These are phyloP conservation scores for Rhizophagus prolifer DNA, from an alignment of 192 early-diverging fungal species.

Conservation along the genomic window DNA sequence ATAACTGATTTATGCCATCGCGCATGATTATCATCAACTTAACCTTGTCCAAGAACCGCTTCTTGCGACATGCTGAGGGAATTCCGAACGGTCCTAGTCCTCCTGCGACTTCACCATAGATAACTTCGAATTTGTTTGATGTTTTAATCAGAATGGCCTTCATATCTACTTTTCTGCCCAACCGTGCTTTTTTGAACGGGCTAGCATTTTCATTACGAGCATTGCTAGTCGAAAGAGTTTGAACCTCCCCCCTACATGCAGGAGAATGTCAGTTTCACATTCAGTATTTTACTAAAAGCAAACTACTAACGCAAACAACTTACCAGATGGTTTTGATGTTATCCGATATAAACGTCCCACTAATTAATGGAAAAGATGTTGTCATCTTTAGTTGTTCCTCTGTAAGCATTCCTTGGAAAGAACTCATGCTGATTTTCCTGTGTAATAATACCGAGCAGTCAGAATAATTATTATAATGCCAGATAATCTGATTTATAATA, in stretches of 20 bases:
- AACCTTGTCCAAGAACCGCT: constrained; percentile 8
- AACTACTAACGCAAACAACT: not conserved
- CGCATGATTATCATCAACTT: constrained; percentile 13
- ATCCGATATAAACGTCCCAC: not conserved
- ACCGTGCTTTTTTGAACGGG: constrained; percentile 9
- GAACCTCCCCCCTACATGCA: constrained; percentile 8
- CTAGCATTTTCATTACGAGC: constrained; percentile 3
- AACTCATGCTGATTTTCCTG: constrained; percentile 1
- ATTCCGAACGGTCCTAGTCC: not conserved
- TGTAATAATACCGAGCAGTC: not conserved
- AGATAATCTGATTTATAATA: not conserved
- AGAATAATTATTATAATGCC: not conserved
- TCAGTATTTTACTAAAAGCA: too few relatives aligned
- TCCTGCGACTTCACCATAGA: constrained; percentile 11
- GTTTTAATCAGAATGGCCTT: not conserved
- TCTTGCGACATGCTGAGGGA: constrained; percentile 4
- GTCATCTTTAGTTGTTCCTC: constrained; percentile 17
- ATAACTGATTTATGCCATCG: not conserved
- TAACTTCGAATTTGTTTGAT: constrained; percentile 12
- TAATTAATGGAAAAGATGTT: not conserved
- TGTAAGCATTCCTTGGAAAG: not conserved
- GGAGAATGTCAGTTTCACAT: too few relatives aligned
- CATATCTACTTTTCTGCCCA: constrained; percentile 10
- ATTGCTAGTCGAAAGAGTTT: constrained; percentile 1
- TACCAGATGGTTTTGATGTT: not conserved